phyloP scores from a whole-genome alignment of 106 monocot genomes.

The Ottelia alismoides region DNA sequence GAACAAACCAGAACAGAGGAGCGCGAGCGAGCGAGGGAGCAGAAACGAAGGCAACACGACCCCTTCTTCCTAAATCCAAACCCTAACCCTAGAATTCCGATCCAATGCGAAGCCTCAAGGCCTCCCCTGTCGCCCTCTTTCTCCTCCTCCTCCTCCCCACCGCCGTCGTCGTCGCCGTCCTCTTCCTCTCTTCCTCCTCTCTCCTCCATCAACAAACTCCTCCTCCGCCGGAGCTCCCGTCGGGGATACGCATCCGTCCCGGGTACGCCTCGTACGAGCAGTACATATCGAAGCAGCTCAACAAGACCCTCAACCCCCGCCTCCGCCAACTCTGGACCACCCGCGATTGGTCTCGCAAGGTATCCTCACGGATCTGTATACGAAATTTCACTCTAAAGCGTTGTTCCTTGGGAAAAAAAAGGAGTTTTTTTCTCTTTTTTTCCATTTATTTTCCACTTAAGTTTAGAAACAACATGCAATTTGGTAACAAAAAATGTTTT shows the following conservation, averaged over 20 bases:
- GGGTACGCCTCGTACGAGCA: slow-evolving; percentile 47
- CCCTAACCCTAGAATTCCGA: background rate
- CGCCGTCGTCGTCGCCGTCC: slow-evolving; percentile 8
- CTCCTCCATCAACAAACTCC: background rate
- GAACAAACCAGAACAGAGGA: no score
- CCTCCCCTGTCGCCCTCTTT: slow-evolving; percentile 16
- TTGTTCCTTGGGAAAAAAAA: no score
- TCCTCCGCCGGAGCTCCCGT: background rate
- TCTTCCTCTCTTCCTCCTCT: slow-evolving; percentile 1
- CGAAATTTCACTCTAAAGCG: no score
- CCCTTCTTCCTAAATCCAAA: no score
- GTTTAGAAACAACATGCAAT: no score
- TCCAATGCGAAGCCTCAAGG: background rate
- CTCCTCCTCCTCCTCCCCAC: slow-evolving; percentile 11
- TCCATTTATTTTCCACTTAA: no score
- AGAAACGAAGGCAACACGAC: no score
- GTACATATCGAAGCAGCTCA: slow-evolving; percentile 69
- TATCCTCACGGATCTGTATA: no score
- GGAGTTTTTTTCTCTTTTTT: no score
- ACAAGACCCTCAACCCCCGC: slow-evolving; percentile 78
- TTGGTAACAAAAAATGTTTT: no score
- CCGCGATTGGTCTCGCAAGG: slow-evolving; percentile 86
- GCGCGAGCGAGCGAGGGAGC: no score
- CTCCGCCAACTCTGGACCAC: slow-evolving; percentile 82
- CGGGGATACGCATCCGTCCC: slow-evolving; percentile 49